phyloP scores from a whole-genome alignment of 1,284 basidiomycete species.

The Moniliella sp. region DNA sequence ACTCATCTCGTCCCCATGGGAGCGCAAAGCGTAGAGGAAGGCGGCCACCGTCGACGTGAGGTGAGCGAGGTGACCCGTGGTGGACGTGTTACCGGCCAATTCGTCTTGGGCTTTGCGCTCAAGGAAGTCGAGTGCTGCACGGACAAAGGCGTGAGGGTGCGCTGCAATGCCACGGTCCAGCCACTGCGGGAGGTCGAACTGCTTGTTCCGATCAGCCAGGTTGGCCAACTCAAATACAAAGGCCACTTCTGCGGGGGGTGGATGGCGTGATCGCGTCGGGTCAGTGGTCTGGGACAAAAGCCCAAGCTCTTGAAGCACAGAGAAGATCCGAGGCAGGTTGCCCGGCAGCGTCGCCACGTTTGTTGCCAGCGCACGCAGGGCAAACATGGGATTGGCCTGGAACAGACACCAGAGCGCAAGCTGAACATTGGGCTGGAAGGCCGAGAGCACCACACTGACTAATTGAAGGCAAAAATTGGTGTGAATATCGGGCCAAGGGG shows the following conservation, averaged over 20 bases:
- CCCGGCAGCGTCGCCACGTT: slow-evolving; percentile 78
- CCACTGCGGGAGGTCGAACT: slow-evolving; percentile 89
- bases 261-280: no score
- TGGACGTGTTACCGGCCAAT: slow-evolving; percentile 24
- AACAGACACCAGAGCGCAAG: slow-evolving; percentile 88
- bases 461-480: slow-evolving; percentile 65
- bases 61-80: slow-evolving; percentile 25
- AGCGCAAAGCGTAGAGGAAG: slow-evolving; percentile 24
- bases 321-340: slow-evolving; percentile 78
- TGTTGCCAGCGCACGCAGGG: slow-evolving; percentile 65
- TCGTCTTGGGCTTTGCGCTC: slow-evolving; percentile 29
- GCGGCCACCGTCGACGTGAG: slow-evolving; percentile 28
- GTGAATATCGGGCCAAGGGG: slow-evolving; percentile 73
- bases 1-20: slow-evolving; percentile 34
- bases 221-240: slow-evolving; percentile 62
- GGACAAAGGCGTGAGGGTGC: slow-evolving; percentile 65
- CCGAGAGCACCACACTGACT: slow-evolving; percentile 70
- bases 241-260: slow-evolving; percentile 67
- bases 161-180: slow-evolving; percentile 58
- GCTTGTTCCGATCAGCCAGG: slow-evolving; percentile 71
- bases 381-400: slow-evolving; percentile 64
- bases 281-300: no score
- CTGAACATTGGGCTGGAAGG: slow-evolving; percentile 74
- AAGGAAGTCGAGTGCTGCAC: slow-evolving; percentile 39
- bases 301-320: slow-evolving; percentile 83